Percentiles rank a stretch among this genome's conserved stretches.
Conservation (phyloP, 495 filamentous ascomycete genomes). For the Collariella sp. region DNA sequence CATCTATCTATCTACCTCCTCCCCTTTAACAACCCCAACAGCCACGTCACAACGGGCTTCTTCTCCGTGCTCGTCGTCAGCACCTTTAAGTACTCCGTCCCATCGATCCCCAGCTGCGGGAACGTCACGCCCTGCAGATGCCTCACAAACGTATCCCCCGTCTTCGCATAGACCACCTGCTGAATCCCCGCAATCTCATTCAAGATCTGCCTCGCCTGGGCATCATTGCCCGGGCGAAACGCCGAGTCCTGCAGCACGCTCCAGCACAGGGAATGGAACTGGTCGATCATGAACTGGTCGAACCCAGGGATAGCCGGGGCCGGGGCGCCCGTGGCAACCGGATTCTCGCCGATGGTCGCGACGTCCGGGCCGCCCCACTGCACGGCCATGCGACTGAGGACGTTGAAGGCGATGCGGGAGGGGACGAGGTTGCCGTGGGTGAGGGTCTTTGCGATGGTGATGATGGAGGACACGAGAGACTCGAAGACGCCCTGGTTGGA, state of each 20-base stretch:
- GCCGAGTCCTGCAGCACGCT: conserved; percentile 62
- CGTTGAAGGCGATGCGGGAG: conserved; percentile 68
- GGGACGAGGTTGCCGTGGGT: conserved; percentile 58
- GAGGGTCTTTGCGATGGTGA: conserved; percentile 71
- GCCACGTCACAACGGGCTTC: conserved; percentile 41
- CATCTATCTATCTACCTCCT: conserved; percentile 17
- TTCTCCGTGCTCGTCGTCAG: conserved; percentile 43
- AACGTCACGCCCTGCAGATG: conserved; percentile 43
- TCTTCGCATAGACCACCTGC: conserved; percentile 79
- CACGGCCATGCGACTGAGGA: conserved; percentile 66
- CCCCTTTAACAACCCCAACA: conserved; percentile 37
- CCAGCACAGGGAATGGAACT: conserved; percentile 87
- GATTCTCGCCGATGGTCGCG: conserved; percentile 42
- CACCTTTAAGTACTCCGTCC: conserved; percentile 40
- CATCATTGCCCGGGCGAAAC: conserved; percentile 70
- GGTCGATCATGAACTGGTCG: conserved; percentile 74
- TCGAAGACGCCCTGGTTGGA: conserved; percentile 84
- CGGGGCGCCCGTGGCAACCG: conserved; percentile 35
- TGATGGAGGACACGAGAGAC: conserved; percentile 71
- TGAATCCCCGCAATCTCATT: conserved; percentile 77
- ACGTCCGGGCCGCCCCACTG: conserved; percentile 82
- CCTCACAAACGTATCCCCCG: conserved; percentile 50
- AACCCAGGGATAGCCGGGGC: conserved; percentile 71
- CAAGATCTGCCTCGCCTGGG: conserved; percentile 74
- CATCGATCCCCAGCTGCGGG: conserved; percentile 39